Conservation (phyloP, 2,329 filamentous ascomycete genomes). For the Clonostachys solani region DNA sequence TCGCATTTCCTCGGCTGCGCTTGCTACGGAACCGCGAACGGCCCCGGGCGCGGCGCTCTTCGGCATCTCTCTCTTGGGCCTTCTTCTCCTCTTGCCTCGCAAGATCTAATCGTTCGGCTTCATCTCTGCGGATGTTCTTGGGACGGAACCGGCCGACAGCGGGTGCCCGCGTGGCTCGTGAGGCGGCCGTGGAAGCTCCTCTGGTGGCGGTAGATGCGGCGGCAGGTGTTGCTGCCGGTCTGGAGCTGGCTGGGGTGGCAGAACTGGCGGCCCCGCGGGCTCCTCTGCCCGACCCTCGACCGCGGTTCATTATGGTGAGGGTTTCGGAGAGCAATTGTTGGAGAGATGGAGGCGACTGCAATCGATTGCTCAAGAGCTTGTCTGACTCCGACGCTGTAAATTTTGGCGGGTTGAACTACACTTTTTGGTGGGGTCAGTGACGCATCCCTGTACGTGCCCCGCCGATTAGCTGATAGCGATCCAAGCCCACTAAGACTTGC, state of each 20-base stretch:
- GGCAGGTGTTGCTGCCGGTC: background rate
- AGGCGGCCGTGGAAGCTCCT: background rate
- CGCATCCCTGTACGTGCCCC: background rate
- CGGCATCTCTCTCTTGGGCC: conserved; percentile 31
- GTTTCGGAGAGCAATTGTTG: background rate
- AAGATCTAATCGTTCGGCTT: conserved; percentile 40
- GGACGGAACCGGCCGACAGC: conserved; percentile 37
- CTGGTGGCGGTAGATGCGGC: conserved; percentile 2
- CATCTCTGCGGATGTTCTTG: conserved; percentile 44
- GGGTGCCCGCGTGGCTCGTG: conserved; percentile 17
- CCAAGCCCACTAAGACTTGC: too few relatives aligned
- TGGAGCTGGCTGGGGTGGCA: background rate
- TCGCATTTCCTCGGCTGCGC: conserved; percentile 36
- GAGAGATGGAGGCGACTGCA: background rate
- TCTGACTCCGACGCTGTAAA: too few relatives aligned
- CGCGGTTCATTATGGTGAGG: conserved; percentile 1
- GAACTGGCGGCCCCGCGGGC: conserved; percentile 1
- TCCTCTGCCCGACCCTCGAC: background rate
- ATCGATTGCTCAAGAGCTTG: too few relatives aligned
- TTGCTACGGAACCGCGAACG: conserved; percentile 34
- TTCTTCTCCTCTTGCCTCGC: conserved; percentile 39
- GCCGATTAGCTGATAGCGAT: background rate
- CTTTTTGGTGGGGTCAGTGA: too few relatives aligned
- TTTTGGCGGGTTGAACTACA: too few relatives aligned
- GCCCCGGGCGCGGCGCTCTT: conserved; percentile 29